These are phyloP conservation scores for Atkinsonella texensis DNA, from an alignment of 2,329 filamentous ascomycete genomes.

Conservation along the genomic window DNA sequence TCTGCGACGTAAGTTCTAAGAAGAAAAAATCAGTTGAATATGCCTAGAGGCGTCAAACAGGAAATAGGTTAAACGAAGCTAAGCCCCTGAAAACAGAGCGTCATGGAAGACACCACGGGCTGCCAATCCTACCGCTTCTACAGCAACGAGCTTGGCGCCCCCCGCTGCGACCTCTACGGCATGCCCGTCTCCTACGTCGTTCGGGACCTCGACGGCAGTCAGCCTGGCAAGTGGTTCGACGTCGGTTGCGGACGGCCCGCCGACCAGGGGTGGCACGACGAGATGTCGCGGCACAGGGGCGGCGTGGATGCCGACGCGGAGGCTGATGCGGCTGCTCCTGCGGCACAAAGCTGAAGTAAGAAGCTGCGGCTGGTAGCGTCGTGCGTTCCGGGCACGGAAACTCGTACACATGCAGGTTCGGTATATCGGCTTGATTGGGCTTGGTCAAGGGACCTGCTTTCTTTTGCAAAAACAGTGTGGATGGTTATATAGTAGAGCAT, in stretches of 20 bases:
- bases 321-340: neutral
- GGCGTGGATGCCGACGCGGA: neutral
- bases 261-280: constrained; percentile 9
- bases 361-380: too few species aligned
- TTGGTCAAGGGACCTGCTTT: too few species aligned
- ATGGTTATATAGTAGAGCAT: too few species aligned
- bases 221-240: constrained; percentile 24
- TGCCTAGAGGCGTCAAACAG: too few species aligned
- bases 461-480: too few species aligned
- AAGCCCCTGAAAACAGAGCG: constrained; percentile 13
- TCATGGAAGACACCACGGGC: constrained; percentile 18
- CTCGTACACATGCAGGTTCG: too few species aligned
- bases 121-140: constrained; percentile 27
- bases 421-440: too few species aligned
- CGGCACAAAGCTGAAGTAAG: too few species aligned
- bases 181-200: constrained; percentile 19
- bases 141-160: constrained; percentile 16
- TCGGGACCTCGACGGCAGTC: constrained; percentile 16
- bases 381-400: too few species aligned
- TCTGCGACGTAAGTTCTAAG: constrained; percentile 29
- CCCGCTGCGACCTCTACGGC: constrained; percentile 26
- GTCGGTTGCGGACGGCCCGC: constrained; percentile 23
- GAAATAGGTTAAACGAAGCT: too few species aligned
- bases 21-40: too few species aligned
- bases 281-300: neutral